Evolutionary conservation across 2,329 filamentous ascomycete species (phyloP), one percentile per base, ranked within the genome.

Genomic region (Aureobasidium sp.): DNA sequence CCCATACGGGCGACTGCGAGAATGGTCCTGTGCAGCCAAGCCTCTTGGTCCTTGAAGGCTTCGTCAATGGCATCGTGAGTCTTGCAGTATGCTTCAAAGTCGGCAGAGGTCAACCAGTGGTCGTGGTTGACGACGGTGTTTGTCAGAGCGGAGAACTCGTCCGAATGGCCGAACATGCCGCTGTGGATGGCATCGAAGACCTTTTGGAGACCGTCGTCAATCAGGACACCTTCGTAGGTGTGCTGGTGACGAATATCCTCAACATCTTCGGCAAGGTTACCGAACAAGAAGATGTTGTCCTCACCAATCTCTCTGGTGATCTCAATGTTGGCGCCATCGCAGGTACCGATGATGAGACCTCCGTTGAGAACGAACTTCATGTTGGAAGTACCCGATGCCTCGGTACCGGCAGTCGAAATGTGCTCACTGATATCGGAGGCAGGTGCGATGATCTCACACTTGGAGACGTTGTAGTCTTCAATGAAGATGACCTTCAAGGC

Each of bases 301-400:
- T 97, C 91, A 69, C 92, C 90, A 71, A 97, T 90, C 76, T 63
- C 58, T 50, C 62, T 34, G 15, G 30, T 45, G 13, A 80, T 87
- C 82, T 81, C 70, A 36, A 94, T 91, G 72, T 99, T 99, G 65
- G 94, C 94, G 72, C 94, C 94, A 71, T 99, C 94, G 73, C 93
- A 97, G 25, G 94, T 99, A 69, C 94, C 94, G 68, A 99, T 99
- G 71, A 99, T 96, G 64, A 99, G 81, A 66, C 94, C 94, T 66
- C 94, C 94, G 70, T 97, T 99, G 70, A 99, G 82, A 15, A 97
- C 94, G 75, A 99, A 99, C 77, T 99, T 99, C 94, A 99, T 99
- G 84, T 99, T 99, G 71, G 90, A 96, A 13, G 91, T 96, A 65
- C 93, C 93, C 66, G 81, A 85, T 30, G 84, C 86, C 69, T 99